These are phyloP conservation scores for Colletotrichum tropicale DNA, from an alignment of 2,329 filamentous ascomycete species.

Conservation along the genomic window DNA sequence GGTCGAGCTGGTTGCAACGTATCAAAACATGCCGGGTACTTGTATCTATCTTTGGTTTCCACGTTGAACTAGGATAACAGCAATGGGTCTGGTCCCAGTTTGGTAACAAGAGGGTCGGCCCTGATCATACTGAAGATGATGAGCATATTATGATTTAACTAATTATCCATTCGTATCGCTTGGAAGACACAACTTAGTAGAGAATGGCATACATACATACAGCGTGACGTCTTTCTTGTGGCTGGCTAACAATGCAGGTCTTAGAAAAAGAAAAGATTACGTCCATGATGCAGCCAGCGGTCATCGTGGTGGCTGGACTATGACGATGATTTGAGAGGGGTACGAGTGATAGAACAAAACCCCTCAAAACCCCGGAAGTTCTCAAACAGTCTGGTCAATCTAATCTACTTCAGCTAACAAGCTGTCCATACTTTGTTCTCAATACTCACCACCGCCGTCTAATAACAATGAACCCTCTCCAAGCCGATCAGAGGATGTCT, in stretches of 20 bases:
- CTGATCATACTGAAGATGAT: neutral
- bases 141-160: no score
- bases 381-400: neutral
- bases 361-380: neutral
- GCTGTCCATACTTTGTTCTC: neutral
- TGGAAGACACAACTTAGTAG: neutral
- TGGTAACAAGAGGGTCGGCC: neutral
- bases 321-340: neutral
- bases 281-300: neutral
- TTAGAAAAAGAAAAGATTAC: neutral
- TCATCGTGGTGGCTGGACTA: neutral
- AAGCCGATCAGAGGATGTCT: neutral
- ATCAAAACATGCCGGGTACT: neutral
- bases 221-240: neutral
- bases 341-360: neutral
- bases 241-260: neutral
- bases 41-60: neutral
- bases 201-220: neutral
- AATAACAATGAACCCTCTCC: neutral
- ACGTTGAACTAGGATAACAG: neutral
- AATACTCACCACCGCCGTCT: neutral
- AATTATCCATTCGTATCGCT: fast-evolving
- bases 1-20: neutral
- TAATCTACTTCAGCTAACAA: neutral
- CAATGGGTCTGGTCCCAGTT: neutral